Conservation (phyloP, 139 green algal genomes). For the Dunaliella sp. region DNA sequence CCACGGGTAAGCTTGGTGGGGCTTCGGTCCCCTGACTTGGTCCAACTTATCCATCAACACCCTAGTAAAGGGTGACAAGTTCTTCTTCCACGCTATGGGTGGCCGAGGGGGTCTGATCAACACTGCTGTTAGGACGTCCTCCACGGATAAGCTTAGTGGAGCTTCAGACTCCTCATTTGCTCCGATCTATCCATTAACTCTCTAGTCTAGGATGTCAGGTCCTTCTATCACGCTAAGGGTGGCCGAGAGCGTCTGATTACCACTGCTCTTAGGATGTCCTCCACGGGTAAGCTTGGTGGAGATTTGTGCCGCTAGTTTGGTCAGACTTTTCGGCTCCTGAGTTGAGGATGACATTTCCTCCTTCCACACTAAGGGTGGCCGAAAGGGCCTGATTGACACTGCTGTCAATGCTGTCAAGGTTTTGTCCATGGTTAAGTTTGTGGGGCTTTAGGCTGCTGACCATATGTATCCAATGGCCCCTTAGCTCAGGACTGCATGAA, state of each 20-base stretch:
- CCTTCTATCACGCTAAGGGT: conserved; percentile 99
- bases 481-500: no score
- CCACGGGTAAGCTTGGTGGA: conserved; percentile 67
- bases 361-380: conserved; percentile 99
- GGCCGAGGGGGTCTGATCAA: conserved; percentile 98
- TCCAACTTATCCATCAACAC: no score
- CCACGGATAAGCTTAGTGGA: conserved; percentile 67
- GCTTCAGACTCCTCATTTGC: no score
- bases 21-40: no score
- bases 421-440: conserved; percentile 76
- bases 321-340: no score
- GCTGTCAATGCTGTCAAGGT: conserved; percentile 99
- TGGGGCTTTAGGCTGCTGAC: background rate
- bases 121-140: conserved; percentile 97
- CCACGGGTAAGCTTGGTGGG: conserved; percentile 67
- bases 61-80: no score
- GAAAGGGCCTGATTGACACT: conserved; percentile 98
- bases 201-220: no score
- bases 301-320: no score
- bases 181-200: no score
- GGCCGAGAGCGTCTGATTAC: conserved; percentile 98
- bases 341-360: no score
- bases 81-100: conserved; percentile 99
- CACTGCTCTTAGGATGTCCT: conserved; percentile 97
- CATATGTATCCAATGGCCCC: no score